phyloP scores from a whole-genome alignment of 805 yeast species.

The Wickerhamiella occidentalis region DNA sequence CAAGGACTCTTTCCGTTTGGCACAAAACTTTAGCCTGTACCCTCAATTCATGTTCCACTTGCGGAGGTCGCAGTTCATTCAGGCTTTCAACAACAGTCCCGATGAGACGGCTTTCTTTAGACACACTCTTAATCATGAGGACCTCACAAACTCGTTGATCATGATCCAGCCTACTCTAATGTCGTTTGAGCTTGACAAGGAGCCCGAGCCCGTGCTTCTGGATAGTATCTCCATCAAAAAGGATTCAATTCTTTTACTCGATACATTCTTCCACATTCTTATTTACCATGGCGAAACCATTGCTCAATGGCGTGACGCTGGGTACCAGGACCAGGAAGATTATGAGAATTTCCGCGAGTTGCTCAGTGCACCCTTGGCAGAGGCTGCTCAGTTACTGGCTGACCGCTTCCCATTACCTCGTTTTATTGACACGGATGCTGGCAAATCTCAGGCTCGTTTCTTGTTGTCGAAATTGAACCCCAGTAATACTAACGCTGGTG shows the following conservation, averaged over 20 bases:
- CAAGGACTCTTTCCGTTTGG: conserved; percentile 65
- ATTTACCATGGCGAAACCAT: conserved; percentile 92
- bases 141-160: conserved; percentile 79
- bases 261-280: conserved; percentile 92
- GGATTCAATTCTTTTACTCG: conserved; percentile 74
- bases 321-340: conserved; percentile 84
- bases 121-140: conserved; percentile 83
- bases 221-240: conserved; percentile 89
- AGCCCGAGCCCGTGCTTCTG: conserved; percentile 77
- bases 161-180: conserved; percentile 97
- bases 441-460: conserved; percentile 97
- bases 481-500: conserved; percentile 64
- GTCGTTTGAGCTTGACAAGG: conserved; percentile 59
- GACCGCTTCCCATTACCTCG: conserved; percentile 97
- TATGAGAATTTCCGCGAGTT: conserved; percentile 78
- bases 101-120: conserved; percentile 97
- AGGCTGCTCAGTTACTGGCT: conserved; percentile 80
- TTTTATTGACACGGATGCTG: conserved; percentile 94
- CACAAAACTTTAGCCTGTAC: conserved; percentile 71
- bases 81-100: conserved; percentile 94
- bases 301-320: conserved; percentile 92
- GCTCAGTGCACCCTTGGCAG: conserved; percentile 78
- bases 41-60: conserved; percentile 95
- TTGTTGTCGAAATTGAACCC: conserved; percentile 91
- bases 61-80: conserved; percentile 91